Conservation (phyloP, 257 asterid genomes). For the Nicotiana otophora region DNA sequence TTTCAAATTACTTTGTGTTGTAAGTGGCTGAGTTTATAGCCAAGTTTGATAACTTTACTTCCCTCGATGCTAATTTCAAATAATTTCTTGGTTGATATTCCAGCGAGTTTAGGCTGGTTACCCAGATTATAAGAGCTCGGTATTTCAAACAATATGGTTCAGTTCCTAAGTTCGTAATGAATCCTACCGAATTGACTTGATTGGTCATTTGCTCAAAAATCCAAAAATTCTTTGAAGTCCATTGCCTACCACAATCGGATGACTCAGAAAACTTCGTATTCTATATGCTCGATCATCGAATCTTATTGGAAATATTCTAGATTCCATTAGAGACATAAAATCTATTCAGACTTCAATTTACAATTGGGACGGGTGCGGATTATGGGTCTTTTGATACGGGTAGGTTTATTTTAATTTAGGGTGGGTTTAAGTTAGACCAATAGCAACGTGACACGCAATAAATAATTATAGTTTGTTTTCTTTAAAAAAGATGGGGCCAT, state of each 20-base stretch:
- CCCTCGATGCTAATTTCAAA: constrained; percentile 42
- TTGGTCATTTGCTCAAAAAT: constrained; percentile 33
- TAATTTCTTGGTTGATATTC: constrained; percentile 63
- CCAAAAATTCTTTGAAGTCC: constrained; percentile 44
- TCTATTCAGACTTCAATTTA: constrained; percentile 40
- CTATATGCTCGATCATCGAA: constrained; percentile 28
- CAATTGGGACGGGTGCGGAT: background rate
- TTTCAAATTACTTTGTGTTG: constrained; percentile 58
- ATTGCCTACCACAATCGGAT: constrained; percentile 56
- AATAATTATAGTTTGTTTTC: no score
- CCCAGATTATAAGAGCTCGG: constrained; percentile 40
- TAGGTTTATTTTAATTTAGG: no score
- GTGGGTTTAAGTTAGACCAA: no score
- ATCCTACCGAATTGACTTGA: constrained; percentile 52
- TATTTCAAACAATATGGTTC: constrained; percentile 52
- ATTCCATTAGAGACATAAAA: constrained; percentile 43
- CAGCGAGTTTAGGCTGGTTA: constrained; percentile 44
- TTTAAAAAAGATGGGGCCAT: no score
- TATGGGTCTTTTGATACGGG: no score
- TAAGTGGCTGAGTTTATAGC: constrained; percentile 35
- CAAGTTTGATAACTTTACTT: constrained; percentile 38
- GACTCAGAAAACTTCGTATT: constrained; percentile 45
- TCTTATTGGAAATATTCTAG: constrained; percentile 53
- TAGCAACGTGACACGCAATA: no score
- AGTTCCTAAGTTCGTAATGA: constrained; percentile 52